Evolutionary conservation across 2,329 filamentous ascomycete genomes (phyloP).

Genomic region (Aspergillus niger): DNA sequence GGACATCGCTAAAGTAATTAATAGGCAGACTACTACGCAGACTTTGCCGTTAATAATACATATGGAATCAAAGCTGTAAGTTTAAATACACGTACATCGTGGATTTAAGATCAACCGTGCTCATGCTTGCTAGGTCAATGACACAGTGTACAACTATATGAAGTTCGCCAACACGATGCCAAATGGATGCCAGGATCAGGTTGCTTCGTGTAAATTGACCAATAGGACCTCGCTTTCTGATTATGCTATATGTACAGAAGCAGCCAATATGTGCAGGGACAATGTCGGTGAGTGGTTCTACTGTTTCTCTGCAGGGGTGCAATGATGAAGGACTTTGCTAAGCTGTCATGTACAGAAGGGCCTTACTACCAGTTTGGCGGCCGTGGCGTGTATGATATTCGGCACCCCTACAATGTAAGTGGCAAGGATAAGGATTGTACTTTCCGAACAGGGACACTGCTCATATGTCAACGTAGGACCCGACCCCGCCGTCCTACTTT

Average conservation of each 20-base stretch:
- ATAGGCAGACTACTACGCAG: slow-evolving; percentile 49
- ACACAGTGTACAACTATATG: slow-evolving; percentile 61
- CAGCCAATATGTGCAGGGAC: slow-evolving; percentile 57
- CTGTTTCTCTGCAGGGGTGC: neutral
- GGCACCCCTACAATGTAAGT: slow-evolving; percentile 49
- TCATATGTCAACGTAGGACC: slow-evolving; percentile 48
- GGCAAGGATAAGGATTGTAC: neutral
- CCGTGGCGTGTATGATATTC: slow-evolving; percentile 63
- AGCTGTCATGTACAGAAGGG: slow-evolving; percentile 38
- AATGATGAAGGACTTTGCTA: neutral
- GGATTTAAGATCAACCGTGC: neutral
- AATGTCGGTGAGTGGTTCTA: slow-evolving; percentile 49
- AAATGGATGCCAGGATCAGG: slow-evolving; percentile 61
- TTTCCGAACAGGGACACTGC: neutral
- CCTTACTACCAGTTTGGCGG: slow-evolving; percentile 58
- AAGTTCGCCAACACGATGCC: slow-evolving; percentile 64
- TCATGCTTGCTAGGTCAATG: slow-evolving; percentile 47
- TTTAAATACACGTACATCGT: neutral
- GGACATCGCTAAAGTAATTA: neutral
- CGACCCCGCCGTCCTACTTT: slow-evolving; percentile 65
- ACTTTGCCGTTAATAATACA: slow-evolving; percentile 58
- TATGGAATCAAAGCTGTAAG: slow-evolving; percentile 53
- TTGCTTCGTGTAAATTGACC: slow-evolving; percentile 65
- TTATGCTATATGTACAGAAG: slow-evolving; percentile 55
- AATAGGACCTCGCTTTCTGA: slow-evolving; percentile 60